phyloP scores from a whole-genome alignment of 176 grass and related monocot genomes.

The Eleusine coracana region DNA sequence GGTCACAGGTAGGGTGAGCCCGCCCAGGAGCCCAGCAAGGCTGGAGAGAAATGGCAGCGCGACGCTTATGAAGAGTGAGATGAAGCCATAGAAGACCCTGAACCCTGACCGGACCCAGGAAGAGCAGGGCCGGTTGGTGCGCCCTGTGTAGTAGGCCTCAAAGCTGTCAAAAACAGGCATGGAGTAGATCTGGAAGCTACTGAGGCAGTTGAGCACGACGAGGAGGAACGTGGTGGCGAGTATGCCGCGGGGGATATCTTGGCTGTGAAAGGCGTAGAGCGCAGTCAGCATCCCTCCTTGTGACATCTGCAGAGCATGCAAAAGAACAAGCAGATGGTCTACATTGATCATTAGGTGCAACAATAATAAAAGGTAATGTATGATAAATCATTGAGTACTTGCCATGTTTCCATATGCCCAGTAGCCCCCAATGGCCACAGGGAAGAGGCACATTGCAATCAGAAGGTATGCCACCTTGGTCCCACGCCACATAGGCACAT shows the following conservation, averaged over 20 bases:
- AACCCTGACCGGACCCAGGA: constrained; percentile 86
- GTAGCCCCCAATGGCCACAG: constrained; percentile 86
- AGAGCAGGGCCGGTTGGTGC: constrained; percentile 90
- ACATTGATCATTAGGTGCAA: constrained; percentile 34
- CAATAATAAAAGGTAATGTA: not conserved
- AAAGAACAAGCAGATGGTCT: constrained; percentile 28
- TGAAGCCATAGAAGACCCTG: constrained; percentile 85
- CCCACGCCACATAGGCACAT: constrained; percentile 98
- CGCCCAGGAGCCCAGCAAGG: constrained; percentile 78
- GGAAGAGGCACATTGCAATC: constrained; percentile 91
- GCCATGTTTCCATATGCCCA: constrained; percentile 98
- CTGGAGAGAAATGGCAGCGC: constrained; percentile 94
- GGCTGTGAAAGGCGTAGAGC: constrained; percentile 83
- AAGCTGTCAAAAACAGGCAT: constrained; percentile 98
- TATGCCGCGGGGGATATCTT: constrained; percentile 68
- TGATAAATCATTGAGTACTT: constrained; percentile 46
- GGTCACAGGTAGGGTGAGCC: constrained; percentile 83
- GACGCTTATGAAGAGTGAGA: constrained; percentile 86
- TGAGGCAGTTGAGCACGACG: constrained; percentile 95
- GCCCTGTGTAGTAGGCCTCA: constrained; percentile 82
- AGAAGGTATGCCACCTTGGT: constrained; percentile 82
- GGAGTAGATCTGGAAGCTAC: constrained; percentile 99
- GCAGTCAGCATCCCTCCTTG: constrained; percentile 82
- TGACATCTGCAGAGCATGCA: constrained; percentile 65
- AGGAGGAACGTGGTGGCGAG: constrained; percentile 79